Percentiles rank a stretch among this genome's conserved stretches.
These are phyloP conservation scores for Tolypocladium sp. DNA, from an alignment of 2,329 filamentous ascomycete genomes.

Conservation along the genomic window DNA sequence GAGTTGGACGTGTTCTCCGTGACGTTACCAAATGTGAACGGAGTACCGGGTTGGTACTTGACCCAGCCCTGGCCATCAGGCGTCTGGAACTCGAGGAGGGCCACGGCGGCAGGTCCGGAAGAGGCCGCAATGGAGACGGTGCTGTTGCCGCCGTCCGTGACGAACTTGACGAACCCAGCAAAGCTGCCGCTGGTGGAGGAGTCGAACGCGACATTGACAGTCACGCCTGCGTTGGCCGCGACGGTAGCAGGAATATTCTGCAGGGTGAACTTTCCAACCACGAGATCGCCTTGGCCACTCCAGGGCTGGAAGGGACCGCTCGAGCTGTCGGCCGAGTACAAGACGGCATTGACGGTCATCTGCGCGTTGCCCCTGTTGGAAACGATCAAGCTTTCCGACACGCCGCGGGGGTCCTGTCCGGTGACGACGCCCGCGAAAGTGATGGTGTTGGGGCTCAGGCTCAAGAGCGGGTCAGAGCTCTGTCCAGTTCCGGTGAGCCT, in stretches of 20 bases:
- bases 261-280: constrained; percentile 39
- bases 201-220: constrained; percentile 37
- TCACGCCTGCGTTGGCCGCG: constrained; percentile 24
- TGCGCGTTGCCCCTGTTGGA: constrained; percentile 38
- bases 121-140: constrained; percentile 38
- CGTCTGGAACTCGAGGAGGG: constrained; percentile 45
- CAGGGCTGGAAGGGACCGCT: constrained; percentile 34
- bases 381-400: constrained; percentile 34
- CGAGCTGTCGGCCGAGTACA: constrained; percentile 32
- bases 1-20: constrained; percentile 37
- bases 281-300: constrained; percentile 22
- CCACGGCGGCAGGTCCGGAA: constrained; percentile 37
- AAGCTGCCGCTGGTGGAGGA: constrained; percentile 37
- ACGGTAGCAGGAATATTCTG: constrained; percentile 35
- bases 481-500: constrained; percentile 38
- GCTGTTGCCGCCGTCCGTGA: constrained; percentile 38
- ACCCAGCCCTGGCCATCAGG: constrained; percentile 42
- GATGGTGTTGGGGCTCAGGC: constrained; percentile 36
- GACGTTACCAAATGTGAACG: constrained; percentile 48
- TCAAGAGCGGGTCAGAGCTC: constrained; percentile 34
- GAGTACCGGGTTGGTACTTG: constrained; percentile 27
- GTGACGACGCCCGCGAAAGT: constrained; percentile 40
- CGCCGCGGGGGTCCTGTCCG: constrained; percentile 25
- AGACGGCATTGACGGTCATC: constrained; percentile 33
- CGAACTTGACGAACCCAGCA: constrained; percentile 36